phyloP scores from a whole-genome alignment of 2,329 filamentous ascomycete species.

The Tolypocladium ovalisporum region DNA sequence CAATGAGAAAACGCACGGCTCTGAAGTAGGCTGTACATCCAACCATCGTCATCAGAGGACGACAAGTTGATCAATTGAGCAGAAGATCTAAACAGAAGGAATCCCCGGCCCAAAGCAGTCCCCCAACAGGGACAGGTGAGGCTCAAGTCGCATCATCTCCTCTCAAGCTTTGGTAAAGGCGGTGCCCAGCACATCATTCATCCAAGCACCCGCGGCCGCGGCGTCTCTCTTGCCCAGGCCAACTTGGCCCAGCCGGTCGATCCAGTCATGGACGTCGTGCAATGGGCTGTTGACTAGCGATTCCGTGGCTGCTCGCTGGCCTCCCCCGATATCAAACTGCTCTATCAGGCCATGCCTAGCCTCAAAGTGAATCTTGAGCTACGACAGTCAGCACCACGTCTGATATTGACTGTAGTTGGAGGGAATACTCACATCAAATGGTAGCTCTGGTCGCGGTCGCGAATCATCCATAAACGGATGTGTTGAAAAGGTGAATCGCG shows the following conservation, averaged over 20 bases:
- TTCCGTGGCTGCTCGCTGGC: not conserved
- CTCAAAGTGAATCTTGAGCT: constrained; percentile 23
- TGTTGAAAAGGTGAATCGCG: constrained; percentile 64
- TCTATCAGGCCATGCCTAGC: constrained; percentile 26
- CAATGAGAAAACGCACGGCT: not conserved
- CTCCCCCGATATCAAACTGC: constrained; percentile 15
- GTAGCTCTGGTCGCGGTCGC: constrained; percentile 39
- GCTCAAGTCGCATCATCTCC: too few relatives aligned
- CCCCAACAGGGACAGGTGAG: too few relatives aligned
- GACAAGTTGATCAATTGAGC: too few relatives aligned
- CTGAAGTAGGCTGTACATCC: not conserved
- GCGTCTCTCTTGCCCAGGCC: constrained; percentile 13
- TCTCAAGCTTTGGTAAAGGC: constrained; percentile 11
- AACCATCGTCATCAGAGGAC: too few relatives aligned
- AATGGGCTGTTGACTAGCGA: constrained; percentile 1
- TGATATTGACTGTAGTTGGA: not conserved
- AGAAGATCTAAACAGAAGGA: too few relatives aligned
- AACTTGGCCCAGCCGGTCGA: constrained; percentile 9
- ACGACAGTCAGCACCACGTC: not conserved
- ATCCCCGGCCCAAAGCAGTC: too few relatives aligned
- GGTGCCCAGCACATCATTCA: constrained; percentile 19
- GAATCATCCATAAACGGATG: constrained; percentile 48
- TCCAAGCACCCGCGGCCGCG: constrained; percentile 15
- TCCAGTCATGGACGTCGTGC: constrained; percentile 16
- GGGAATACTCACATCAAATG: constrained; percentile 28